Base-by-base conservation (phyloP, 164 flowering plant genomes). In the Aristolochia fimbriata region DNA sequence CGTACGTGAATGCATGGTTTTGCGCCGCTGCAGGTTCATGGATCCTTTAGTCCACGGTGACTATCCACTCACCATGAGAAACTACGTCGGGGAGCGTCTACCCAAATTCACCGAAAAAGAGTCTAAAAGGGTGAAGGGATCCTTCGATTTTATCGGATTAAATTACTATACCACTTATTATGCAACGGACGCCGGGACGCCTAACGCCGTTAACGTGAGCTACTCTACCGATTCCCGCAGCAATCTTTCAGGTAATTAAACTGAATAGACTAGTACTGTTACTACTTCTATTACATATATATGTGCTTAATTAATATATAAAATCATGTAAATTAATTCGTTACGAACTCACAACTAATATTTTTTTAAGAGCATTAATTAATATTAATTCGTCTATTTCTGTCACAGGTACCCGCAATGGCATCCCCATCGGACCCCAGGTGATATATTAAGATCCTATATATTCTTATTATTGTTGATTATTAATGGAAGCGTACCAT, bases 41-140 rank as follows among this genome's bases (percentile, higher is more conserved):
- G 64, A 79, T 15, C 89, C 93, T 0, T 30, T 82, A 13, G 62
- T 74, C 13, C 49, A 65, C 17, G 91, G 95, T 1, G 59, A 76
- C 0, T 84, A 84, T 62, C 95, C 91, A 10, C 0, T 19, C 0
- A 62, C 16, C 31, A 87, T 87, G 90, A 62, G 62, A 9, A 13
- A 37, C 3, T 23, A 66, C 2, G 80, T 79, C 0, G 73, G 77
- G 19, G 51, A 66, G 1, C 64, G 95, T 57, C 60, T 87, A 23
- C 95, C 85, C 2, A 71, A 63, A 27, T 84, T 87, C 71, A 71
- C 83, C 0, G 21, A 47, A 16, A 76, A 69, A 46, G 64, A 85
- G 55, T 74, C 78, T 2, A 17, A 33, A 49, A 23, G 77, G 65
- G 15, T 69, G 3, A 73, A 69, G 33, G 76, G 75, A 9, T 73